phyloP scores from a whole-genome alignment of 1,139 yeast genomes.

The Nadsonia commutata region DNA sequence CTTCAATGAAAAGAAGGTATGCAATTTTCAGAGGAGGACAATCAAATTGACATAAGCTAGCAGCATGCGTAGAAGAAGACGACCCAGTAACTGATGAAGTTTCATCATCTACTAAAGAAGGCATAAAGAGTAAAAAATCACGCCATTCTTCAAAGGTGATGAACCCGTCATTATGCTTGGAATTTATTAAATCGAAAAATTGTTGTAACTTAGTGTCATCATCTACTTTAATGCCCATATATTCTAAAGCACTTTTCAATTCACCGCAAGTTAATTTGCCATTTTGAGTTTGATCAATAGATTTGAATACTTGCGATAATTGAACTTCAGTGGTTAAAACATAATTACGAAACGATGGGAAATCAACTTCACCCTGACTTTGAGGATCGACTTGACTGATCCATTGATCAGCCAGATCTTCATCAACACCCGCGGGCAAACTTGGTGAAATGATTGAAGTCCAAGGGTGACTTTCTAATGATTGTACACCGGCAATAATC shows the following conservation, averaged over 20 bases:
- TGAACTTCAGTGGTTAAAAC: conserved; percentile 41
- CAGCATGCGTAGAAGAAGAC: conserved; percentile 9
- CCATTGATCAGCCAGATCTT: no score
- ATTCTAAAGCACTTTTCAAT: conserved; percentile 45
- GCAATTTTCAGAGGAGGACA: conserved; percentile 71
- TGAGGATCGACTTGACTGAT: no score
- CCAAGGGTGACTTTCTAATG: no score
- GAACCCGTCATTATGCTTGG: conserved; percentile 41
- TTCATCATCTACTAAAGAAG: conserved; percentile 31
- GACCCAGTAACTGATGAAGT: background rate
- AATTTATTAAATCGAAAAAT: conserved; percentile 49
- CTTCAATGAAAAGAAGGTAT: conserved; percentile 65
- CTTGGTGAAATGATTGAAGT: no score
- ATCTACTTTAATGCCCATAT: conserved; percentile 37
- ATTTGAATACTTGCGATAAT: conserved; percentile 52
- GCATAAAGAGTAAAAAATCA: conserved; percentile 67
- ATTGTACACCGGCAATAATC: no score
- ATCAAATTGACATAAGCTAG: no score
- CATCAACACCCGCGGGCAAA: no score
- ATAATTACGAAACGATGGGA: background rate
- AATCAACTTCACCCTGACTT: no score
- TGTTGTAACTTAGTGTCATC: conserved; percentile 40
- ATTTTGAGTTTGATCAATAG: conserved; percentile 61
- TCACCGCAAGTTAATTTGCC: conserved; percentile 58
- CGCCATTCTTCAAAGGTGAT: conserved; percentile 81